phyloP scores from a whole-genome alignment of 257 asterid genomes.

The Nicotiana obtusifolia region DNA sequence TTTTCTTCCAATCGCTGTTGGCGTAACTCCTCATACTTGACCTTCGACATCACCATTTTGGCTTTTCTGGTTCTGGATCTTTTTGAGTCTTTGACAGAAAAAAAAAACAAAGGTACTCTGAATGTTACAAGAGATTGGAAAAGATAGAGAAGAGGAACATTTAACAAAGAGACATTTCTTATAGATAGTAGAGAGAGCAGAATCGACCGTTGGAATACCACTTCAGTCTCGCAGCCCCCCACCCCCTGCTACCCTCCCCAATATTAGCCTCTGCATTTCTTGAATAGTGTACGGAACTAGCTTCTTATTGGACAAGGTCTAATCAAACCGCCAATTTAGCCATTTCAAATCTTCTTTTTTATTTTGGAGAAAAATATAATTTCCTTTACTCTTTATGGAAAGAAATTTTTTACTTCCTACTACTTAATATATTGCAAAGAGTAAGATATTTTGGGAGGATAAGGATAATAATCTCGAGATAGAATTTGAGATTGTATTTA shows the following conservation, averaged over 20 bases:
- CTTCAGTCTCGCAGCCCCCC: not conserved
- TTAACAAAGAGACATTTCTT: not conserved
- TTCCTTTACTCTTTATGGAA: not conserved
- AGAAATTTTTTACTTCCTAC: too few relatives aligned
- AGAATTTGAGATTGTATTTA: too few relatives aligned
- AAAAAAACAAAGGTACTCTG: not conserved
- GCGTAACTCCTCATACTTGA: conserved; percentile 54
- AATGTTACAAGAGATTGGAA: not conserved
- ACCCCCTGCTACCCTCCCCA: not conserved
- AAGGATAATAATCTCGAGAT: too few relatives aligned
- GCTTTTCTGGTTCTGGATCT: not conserved
- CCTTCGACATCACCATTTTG: conserved; percentile 55
- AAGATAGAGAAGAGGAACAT: not conserved
- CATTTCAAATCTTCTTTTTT: not conserved
- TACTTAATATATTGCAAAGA: too few relatives aligned
- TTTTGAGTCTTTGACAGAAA: not conserved
- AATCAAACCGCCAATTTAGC: not conserved
- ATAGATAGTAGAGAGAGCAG: conserved; percentile 12
- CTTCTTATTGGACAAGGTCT: not conserved
- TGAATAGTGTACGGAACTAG: not conserved
- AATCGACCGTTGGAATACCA: conserved; percentile 71
- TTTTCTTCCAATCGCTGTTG: conserved; percentile 77
- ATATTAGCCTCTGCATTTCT: not conserved
- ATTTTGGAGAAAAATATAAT: not conserved
- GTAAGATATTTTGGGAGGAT: too few relatives aligned